A percentile compares a stretch with the other conserved stretches of the same genome.
Conservation (phyloP, 2,329 filamentous ascomycete species). For the Phyllosticta ampelicida region DNA sequence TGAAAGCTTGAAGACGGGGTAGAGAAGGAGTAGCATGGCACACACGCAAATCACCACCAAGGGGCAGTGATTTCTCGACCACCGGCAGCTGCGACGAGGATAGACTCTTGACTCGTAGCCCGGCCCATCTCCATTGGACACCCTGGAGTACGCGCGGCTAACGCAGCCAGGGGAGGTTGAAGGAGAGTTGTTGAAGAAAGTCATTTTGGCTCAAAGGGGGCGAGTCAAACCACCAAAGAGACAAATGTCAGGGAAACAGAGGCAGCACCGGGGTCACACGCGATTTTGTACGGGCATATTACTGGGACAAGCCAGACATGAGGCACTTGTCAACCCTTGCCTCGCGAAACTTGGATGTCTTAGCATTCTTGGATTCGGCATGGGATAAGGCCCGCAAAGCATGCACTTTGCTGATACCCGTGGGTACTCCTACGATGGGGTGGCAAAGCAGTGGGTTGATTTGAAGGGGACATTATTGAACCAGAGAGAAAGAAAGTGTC, state of each 20-base stretch:
- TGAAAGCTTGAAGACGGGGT: not conserved
- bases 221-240: not conserved
- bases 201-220: not conserved
- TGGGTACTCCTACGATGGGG: not conserved
- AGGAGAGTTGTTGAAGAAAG: not conserved
- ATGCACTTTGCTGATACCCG: not conserved
- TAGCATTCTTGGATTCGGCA: not conserved
- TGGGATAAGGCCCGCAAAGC: not conserved
- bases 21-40: not conserved
- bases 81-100: not conserved
- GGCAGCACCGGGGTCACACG: not conserved
- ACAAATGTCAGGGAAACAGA: not conserved
- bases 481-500: not conserved
- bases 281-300: not conserved
- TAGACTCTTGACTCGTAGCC: not conserved
- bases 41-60: not conserved
- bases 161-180: not conserved
- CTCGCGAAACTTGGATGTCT: not conserved
- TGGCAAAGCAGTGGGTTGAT: not conserved
- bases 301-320: not conserved
- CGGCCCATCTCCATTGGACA: not conserved
- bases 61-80: not conserved
- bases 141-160: not conserved
- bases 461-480: not conserved
- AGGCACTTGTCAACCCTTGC: not conserved